Conservation (phyloP, 2,329 filamentous ascomycete species). For the Epichloe aotearoae region DNA sequence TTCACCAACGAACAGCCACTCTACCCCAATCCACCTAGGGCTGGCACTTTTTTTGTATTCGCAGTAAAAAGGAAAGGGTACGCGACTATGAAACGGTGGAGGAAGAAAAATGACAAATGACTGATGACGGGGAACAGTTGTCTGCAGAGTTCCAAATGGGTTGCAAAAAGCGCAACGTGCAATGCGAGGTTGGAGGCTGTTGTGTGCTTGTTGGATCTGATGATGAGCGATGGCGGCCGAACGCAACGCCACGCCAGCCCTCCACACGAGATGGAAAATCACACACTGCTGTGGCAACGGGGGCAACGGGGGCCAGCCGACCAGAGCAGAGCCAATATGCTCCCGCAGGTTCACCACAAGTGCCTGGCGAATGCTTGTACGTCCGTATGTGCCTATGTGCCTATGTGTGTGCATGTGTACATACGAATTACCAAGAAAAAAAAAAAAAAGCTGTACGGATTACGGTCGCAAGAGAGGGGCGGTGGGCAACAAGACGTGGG, state of each 20-base stretch:
- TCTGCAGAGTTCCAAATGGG: not conserved
- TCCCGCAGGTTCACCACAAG: not conserved
- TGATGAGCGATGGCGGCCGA: not conserved
- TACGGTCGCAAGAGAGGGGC: not conserved
- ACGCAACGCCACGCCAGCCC: not conserved
- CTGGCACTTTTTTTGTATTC: not conserved
- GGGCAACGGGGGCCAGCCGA: not conserved
- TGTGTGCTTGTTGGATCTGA: not conserved
- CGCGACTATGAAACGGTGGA: not conserved
- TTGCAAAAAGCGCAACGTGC: not conserved
- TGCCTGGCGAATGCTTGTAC: not conserved
- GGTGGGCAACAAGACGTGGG: not conserved
- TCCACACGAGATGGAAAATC: not conserved
- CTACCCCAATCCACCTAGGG: not conserved
- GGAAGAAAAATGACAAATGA: not conserved
- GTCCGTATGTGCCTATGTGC: no score
- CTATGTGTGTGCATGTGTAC: not conserved
- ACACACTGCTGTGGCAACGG: not conserved
- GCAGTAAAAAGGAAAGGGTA: not conserved
- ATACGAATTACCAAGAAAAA: no score
- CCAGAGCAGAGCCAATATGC: not conserved
- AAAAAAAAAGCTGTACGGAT: no score
- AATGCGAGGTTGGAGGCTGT: not conserved
- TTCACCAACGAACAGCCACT: not conserved
- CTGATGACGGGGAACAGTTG: not conserved